Evolutionary conservation across 176 grass and related monocot species (phyloP), one percentile per base, ranked within the genome.

Genomic region (Typha latifolia): DNA sequence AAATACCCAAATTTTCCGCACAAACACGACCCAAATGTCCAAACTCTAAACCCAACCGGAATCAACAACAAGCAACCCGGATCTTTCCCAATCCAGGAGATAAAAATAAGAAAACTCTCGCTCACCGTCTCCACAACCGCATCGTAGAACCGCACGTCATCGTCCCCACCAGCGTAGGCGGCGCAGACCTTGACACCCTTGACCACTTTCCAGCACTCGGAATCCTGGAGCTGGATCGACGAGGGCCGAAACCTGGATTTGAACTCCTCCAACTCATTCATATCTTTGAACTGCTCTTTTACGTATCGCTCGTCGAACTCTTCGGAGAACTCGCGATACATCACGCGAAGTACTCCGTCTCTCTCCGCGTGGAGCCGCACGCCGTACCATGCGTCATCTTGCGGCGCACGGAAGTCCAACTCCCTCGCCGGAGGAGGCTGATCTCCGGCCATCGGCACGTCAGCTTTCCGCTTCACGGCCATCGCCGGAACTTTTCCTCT

Each of bases 361-460:
- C 34, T 31, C 4, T 59, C 66, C 32, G 61, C 47, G 34, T 24
- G 51, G 0, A 78, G 21, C 53, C 75, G 24, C 1, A 78, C 75
- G 53, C 51, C 14, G 66, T 78, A 78, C 75, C 75, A 78, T 12
- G 66, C 75, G 51, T 78, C 75, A 50, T 78, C 65, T n/a, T 48
- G 4, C 32, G 75, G 75, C 19, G 52, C 59, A 0, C 65, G 75
- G 66, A 63, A 78, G 16, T 78, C 75, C 14, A 78, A 31, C 10
- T 66, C 75, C 19, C 48, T 68, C 16, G 75, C 52, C 52, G 52
- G 52, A 56, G n/a, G 52, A n/a, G 12, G 52, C 3, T 14, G 16
- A 8, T 14, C 14, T 19, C 52, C 52, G 4, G 52, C 2, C 16
- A 5, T 5, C 16, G 52, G 16, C 14, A 4, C 52, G 14, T 19